Evolutionary conservation across 2,329 filamentous ascomycete species (phyloP).

Genomic region (Immersiporthe knoxdaviesiana): DNA sequence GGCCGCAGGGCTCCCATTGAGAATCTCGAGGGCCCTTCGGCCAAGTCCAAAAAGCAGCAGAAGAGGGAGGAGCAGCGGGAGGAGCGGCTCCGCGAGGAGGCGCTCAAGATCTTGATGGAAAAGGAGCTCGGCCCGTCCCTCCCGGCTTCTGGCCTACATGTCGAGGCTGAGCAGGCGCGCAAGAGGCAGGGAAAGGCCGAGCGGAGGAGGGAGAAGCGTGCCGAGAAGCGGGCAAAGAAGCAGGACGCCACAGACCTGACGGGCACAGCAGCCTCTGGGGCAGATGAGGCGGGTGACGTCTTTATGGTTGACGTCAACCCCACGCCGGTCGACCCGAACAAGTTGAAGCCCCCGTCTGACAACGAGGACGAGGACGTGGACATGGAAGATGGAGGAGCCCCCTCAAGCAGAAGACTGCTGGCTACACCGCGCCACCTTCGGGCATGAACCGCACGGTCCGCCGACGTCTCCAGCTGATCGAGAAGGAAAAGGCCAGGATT

Average conservation of each 20-base stretch:
- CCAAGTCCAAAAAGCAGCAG: constrained; percentile 22
- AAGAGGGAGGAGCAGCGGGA: constrained; percentile 22
- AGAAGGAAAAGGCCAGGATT: constrained; percentile 34
- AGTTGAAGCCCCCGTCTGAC: constrained; percentile 20
- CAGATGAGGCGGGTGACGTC: constrained; percentile 23
- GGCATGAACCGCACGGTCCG: constrained; percentile 36
- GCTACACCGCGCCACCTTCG: constrained; percentile 21
- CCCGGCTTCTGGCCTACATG: neutral
- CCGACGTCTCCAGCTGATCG: constrained; percentile 37
- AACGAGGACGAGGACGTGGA: constrained; percentile 28
- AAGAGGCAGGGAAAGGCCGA: constrained; percentile 28
- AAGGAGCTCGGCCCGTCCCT: constrained; percentile 1
- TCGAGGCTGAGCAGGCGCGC: constrained; percentile 3
- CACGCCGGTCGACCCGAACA: constrained; percentile 30
- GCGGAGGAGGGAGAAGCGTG: constrained; percentile 21
- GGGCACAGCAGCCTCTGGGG: constrained; percentile 12
- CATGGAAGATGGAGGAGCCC: constrained; percentile 22
- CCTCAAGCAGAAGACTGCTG: constrained; percentile 15
- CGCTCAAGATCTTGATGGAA: constrained; percentile 17
- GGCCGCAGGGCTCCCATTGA: constrained; percentile 4
- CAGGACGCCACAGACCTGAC: neutral
- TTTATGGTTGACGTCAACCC: constrained; percentile 36
- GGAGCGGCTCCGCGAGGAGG: constrained; percentile 19
- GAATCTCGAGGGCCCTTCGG: neutral
- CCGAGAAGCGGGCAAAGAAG: constrained; percentile 29